Base-by-base conservation (phyloP, 1,139 yeast species). In the Geotrichum histeridarum region DNA sequence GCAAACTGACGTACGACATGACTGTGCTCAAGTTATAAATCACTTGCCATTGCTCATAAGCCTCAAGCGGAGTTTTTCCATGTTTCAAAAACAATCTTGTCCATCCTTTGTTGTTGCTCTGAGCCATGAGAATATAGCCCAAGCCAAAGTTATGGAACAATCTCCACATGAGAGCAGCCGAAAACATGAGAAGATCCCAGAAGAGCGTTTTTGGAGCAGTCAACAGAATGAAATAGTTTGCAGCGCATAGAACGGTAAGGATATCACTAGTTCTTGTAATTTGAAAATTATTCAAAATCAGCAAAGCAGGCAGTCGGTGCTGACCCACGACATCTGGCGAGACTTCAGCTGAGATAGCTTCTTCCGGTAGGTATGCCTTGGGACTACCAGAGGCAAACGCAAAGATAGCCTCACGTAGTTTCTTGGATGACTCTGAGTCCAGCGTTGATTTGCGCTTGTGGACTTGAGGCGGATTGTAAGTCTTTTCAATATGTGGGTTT, bases 401-500 rank as follows among this genome's bases (percentile, higher is more conserved):
- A 15, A 32, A 41, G 27, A 44, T 36, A 11, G 51, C 48, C 42
- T 54, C 54, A 5, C 52, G 42, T 6, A 51, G 37, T 31, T 56
- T 56, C 15, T 49, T 36, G 2, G 42, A 18, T 2, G 55, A 48
- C 35, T 55, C 51, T 4, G 50, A 37, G 18, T 55, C 56, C 27
- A 51, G 17, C 2, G 58, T 55, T n/a, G 53, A 50, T 38, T 53
- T 55, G 15, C 58, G 48, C 38, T 59, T 59, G 44, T 57, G 58
- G 37, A 59, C 71, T 55, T 45, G 78, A 70, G 67, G 63, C 1
- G 72, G 67, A 49, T 67, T 69, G 68, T 88, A 88, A 36, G 86
- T 87, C 70, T 86, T 86, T 58, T 86, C 91, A 63, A 88, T 88
- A 69, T 88, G 96, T 32, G 96, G 96, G 62, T 85, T 86, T 70